Conservation (phyloP, 148 eudicot genomes). For the Rhododendron ferrugineum region DNA sequence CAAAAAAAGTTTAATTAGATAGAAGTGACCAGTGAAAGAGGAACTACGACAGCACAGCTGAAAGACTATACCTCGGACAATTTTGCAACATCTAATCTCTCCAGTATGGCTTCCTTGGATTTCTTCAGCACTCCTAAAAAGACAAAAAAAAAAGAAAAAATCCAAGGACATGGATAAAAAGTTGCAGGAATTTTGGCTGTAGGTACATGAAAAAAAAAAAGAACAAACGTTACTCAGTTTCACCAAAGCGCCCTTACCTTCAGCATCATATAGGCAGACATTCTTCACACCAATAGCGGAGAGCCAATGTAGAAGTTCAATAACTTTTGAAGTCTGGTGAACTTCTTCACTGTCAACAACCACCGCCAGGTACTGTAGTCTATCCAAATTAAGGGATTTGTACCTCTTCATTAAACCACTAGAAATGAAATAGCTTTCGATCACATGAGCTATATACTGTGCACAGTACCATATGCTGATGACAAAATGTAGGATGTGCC, state of each 20-base stretch:
- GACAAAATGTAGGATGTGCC: slow-evolving; percentile 55
- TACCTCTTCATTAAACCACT: slow-evolving; percentile 38
- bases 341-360: slow-evolving; percentile 91
- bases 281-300: slow-evolving; percentile 61
- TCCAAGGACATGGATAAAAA: background rate
- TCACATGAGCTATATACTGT: slow-evolving; percentile 17
- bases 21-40: background rate
- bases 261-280: slow-evolving; percentile 72
- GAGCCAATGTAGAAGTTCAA: slow-evolving; percentile 65
- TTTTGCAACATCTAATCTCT: slow-evolving; percentile 32
- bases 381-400: slow-evolving; percentile 46
- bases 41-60: background rate
- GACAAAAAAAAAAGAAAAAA: background rate
- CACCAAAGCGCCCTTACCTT: slow-evolving; percentile 45
- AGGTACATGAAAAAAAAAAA: background rate
- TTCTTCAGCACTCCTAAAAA: slow-evolving; percentile 75
- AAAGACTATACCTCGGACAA: slow-evolving; percentile 46
- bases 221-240: background rate
- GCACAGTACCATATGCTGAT: slow-evolving; percentile 46
- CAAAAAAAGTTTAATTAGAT: background rate
- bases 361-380: slow-evolving; percentile 63
- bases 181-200: background rate
- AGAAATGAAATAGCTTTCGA: slow-evolving; percentile 64
- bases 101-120: slow-evolving; percentile 49
- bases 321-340: slow-evolving; percentile 42